Evolutionary conservation across 2,329 filamentous ascomycete species (phyloP), one percentile per base, ranked within the genome.

Genomic region (Zasmidium cellare): DNA sequence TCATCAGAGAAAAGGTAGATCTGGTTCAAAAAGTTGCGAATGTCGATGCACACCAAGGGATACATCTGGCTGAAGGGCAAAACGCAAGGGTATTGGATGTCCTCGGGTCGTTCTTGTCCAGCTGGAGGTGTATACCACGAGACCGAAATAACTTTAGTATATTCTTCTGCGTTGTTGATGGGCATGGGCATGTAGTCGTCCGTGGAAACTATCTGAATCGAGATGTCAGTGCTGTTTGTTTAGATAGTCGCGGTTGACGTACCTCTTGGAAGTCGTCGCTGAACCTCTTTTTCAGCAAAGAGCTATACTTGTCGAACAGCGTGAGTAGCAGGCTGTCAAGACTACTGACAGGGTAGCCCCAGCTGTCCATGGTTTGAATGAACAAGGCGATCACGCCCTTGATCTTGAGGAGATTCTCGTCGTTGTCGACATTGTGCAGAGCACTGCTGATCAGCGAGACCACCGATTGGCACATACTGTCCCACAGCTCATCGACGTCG

Each of bases 121-220:
- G 55, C 55, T 9, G 71, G 70, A 46, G 92, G 92, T 1, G 85
- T 88, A 73, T 96, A 97, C 93, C 93, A 99, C 76, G 90, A 96
- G 59, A 97, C 92, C 61, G 92, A 94, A 63, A 97, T 85, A 35
- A 99, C 93, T 69, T 97, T 96, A 68, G 96, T 91, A 71, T 96
- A 97, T 70, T 97, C 92, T 67, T 96, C 92, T 16, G 83, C 76
- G 19, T 89, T 92, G 68, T 92, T 91, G 72, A 97, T 96, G 1
- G 91, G 90, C 94, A 99, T 97, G 2, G 94, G 96, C 93, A 99
- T 99, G 75, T 99, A 99, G 75, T 99, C 94, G 72, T 99, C 94
- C 0, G 91, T 97, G n/a, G 90, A 81, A 22, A 89, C 85, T 65
- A 89, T 88, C 77, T 82, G 45, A 58, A 25, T 28, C 24, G 7